Percentiles rank a stretch among this genome's conserved stretches.
Conservation (phyloP, 805 yeast genomes). For the Nakazawaea wickerhamii region DNA sequence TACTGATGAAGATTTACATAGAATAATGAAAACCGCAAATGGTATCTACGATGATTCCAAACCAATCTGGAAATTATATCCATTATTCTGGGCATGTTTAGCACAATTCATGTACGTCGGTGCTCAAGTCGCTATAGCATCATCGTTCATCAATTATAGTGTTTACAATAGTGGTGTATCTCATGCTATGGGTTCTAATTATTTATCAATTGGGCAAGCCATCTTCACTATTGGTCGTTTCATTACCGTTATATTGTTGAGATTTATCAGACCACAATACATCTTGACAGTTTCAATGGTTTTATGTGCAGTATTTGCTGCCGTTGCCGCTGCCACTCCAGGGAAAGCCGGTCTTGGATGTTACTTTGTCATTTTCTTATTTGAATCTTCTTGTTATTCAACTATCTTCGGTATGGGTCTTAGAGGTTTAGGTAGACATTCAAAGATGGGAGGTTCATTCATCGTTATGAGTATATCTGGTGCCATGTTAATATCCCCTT, state of each 20-base stretch:
- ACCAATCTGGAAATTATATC: conserved; percentile 14
- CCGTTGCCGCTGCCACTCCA: conserved; percentile 9
- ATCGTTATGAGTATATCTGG: conserved; percentile 23
- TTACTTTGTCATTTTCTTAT: conserved; percentile 11
- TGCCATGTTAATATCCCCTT: conserved; percentile 20
- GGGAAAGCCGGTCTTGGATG: conserved; percentile 14
- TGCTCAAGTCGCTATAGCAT: conserved; percentile 16
- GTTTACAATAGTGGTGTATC: conserved; percentile 5
- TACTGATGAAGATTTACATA: conserved; percentile 14
- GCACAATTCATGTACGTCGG: conserved; percentile 17
- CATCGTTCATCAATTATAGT: conserved; percentile 14
- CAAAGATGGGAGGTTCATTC: conserved; percentile 14
- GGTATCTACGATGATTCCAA: conserved; percentile 15
- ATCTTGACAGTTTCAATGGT: conserved; percentile 9
- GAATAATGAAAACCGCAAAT: conserved; percentile 11
- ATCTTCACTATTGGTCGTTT: conserved; percentile 14
- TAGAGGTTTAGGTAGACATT: conserved; percentile 15
- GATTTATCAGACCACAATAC: conserved; percentile 13
- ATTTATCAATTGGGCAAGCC: conserved; percentile 12
- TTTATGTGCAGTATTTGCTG: conserved; percentile 9
- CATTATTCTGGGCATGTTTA: conserved; percentile 15
- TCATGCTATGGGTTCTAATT: conserved; percentile 12
- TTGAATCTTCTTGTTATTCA: conserved; percentile 15
- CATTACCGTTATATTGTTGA: conserved; percentile 10
- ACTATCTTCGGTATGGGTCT: conserved; percentile 15